phyloP scores from a whole-genome alignment of 805 yeast species.

The Myxozyma neotropica region DNA sequence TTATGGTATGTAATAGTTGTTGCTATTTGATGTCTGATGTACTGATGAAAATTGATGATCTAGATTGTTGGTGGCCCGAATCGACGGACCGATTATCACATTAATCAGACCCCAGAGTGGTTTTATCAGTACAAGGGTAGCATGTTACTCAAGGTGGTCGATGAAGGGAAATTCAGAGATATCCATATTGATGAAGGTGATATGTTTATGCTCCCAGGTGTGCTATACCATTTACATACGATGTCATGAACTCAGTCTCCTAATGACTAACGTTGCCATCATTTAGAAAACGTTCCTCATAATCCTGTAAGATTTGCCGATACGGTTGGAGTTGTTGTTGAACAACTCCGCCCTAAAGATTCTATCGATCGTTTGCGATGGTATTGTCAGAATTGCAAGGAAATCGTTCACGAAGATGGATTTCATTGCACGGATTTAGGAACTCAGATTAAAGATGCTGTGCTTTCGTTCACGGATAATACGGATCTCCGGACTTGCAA shows the following conservation, averaged over 20 bases:
- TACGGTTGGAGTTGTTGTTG: constrained; percentile 88
- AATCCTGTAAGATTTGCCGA: constrained; percentile 84
- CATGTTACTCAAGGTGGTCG: constrained; percentile 83
- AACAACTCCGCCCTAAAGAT: constrained; percentile 82
- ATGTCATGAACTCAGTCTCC: too few relatives aligned
- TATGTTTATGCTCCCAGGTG: constrained; percentile 74
- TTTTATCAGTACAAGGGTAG: constrained; percentile 83
- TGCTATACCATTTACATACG: constrained; percentile 11
- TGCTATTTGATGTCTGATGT: not conserved
- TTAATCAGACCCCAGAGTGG: constrained; percentile 93
- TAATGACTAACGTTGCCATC: too few relatives aligned
- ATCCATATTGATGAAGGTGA: constrained; percentile 80
- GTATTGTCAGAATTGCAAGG: constrained; percentile 77
- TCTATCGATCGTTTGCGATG: constrained; percentile 76
- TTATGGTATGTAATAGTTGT: constrained; percentile 57
- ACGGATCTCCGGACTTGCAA: constrained; percentile 68
- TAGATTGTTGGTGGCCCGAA: constrained; percentile 92
- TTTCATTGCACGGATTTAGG: constrained; percentile 83
- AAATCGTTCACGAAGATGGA: constrained; percentile 64
- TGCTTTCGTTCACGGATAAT: constrained; percentile 67
- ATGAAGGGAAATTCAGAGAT: constrained; percentile 73
- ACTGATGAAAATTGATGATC: not conserved
- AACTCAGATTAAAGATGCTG: constrained; percentile 85
- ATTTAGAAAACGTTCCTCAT: constrained; percentile 84
- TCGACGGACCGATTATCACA: constrained; percentile 88